Evolutionary conservation across 1,284 basidiomycete species (phyloP).

Genomic region (Neolentinus lepideus): DNA sequence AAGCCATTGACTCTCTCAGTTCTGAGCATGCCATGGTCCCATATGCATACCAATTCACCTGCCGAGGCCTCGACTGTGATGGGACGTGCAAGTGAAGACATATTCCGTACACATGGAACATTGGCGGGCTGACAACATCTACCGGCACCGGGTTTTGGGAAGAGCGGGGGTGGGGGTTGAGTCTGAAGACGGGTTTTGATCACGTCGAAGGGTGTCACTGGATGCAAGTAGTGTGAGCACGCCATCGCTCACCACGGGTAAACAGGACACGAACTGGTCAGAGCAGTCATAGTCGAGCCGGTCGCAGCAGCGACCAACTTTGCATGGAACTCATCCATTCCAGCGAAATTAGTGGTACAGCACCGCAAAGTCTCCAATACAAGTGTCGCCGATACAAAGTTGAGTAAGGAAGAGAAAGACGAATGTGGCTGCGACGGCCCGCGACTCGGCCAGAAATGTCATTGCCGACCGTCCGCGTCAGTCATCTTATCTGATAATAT

Average conservation of each 20-base stretch:
- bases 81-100: constrained; percentile 61
- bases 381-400: no score
- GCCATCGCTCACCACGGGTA: constrained; percentile 1
- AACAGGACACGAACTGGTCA: constrained; percentile 60
- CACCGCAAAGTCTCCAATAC: no score
- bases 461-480: background rate
- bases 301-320: constrained; percentile 78
- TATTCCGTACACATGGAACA: constrained; percentile 60
- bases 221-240: constrained; percentile 8
- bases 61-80: constrained; percentile 24
- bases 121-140: constrained; percentile 64
- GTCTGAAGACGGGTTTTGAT: constrained; percentile 91
- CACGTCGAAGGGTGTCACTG: constrained; percentile 95
- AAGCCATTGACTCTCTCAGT: constrained; percentile 75
- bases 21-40: constrained; percentile 64
- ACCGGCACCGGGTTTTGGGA: constrained; percentile 41
- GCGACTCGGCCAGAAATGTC: background rate
- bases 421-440: background rate
- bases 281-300: constrained; percentile 75
- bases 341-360: background rate
- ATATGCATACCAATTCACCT: constrained; percentile 68
- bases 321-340: constrained; percentile 68
- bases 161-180: constrained; percentile 48
- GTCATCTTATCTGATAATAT: background rate
- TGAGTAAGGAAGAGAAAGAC: background rate